A percentile compares a stretch with the other conserved stretches of the same genome.
These are phyloP conservation scores for Metschnikowia cerradonensis DNA, from an alignment of 805 yeast species.

Conservation along the genomic window DNA sequence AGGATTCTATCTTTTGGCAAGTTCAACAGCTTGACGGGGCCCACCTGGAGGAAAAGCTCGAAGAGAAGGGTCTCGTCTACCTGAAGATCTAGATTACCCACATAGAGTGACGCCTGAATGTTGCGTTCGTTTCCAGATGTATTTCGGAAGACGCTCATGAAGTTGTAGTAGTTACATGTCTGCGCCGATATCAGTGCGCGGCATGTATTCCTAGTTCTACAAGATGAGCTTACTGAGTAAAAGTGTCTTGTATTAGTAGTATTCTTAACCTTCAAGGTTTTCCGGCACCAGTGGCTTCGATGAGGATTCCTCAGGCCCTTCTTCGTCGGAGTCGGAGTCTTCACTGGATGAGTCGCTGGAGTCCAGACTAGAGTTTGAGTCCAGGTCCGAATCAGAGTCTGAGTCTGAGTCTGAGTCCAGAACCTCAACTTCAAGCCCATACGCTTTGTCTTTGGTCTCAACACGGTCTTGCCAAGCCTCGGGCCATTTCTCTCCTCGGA, in stretches of 20 bases:
- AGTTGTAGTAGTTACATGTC: background rate
- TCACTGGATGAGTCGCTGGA: conserved; percentile 12
- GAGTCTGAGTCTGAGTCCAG: conserved; percentile 3
- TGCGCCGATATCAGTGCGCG: conserved; percentile 2
- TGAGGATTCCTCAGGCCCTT: conserved; percentile 34
- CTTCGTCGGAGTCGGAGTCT: conserved; percentile 19
- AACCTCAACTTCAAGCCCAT: background rate
- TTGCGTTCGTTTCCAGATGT: conserved; percentile 47
- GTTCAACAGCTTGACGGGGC: conserved; percentile 66
- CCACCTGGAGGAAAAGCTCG: conserved; percentile 82
- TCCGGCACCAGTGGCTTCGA: conserved; percentile 18
- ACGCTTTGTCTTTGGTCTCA: conserved; percentile 21
- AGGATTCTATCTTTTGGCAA: conserved; percentile 77
- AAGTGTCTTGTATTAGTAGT: background rate
- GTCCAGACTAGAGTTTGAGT: conserved; percentile 6
- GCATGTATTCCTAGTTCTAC: background rate
- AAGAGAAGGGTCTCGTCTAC: conserved; percentile 69
- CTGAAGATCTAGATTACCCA: conserved; percentile 77
- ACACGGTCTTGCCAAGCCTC: conserved; percentile 22
- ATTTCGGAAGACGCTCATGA: conserved; percentile 32
- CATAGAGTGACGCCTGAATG: conserved; percentile 62
- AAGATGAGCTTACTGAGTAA: background rate
- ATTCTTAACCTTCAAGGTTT: background rate
- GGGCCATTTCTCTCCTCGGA: conserved; percentile 10
- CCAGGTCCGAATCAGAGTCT: conserved; percentile 6